Evolutionary conservation across 108 stramenopile species (phyloP), one percentile per base, ranked within the genome.

Genomic region (Chaetoceros tenuissimus): DNA sequence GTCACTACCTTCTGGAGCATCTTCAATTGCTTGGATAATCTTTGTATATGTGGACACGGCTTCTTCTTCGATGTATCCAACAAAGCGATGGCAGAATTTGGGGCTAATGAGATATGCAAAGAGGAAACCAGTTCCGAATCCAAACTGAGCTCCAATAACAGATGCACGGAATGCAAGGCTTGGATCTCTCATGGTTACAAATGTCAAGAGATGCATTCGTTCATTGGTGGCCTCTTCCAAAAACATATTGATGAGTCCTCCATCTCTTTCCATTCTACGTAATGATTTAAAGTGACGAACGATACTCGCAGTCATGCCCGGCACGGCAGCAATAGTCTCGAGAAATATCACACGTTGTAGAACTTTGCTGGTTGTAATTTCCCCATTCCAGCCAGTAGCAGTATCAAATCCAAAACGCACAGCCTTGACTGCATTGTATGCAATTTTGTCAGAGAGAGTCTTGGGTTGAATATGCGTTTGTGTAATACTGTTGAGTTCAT

Each of bases 141-240:
- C 87, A 63, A 84, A 69, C 66, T 91, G 87, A 19, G 80, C 80
- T 3, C 62, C 70, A 31, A 92, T 67, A 1, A 97, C 92, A 2
- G 88, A 64, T 0, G 66, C 74, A 23, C 86, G 77, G 57, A 59
- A 46, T 5, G 23, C 0, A 28, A 22, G 24, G 17, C 19, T 25
- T 16, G 90, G 89, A 53, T 96, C 71, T 70, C 84, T 86, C 79
- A 93, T 77, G 24, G 75, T 52, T 47, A 94, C 78, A 68, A 92
- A 97, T 23, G 90, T 87, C 30, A 97, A 55, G 5, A 99, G 68
- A 62, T 99, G 98, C 94, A 97, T 95, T 16, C 91, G 80, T 74
- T 99, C 97, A 64, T 99, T 99, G 72, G 96, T 96, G 27, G 97
- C 97, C 73, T 99, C 98, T 63, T 96, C 96, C 27, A 97, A 65